Base-by-base conservation (phyloP, 2,329 filamentous ascomycete species). In the Nothophoma quercina region DNA sequence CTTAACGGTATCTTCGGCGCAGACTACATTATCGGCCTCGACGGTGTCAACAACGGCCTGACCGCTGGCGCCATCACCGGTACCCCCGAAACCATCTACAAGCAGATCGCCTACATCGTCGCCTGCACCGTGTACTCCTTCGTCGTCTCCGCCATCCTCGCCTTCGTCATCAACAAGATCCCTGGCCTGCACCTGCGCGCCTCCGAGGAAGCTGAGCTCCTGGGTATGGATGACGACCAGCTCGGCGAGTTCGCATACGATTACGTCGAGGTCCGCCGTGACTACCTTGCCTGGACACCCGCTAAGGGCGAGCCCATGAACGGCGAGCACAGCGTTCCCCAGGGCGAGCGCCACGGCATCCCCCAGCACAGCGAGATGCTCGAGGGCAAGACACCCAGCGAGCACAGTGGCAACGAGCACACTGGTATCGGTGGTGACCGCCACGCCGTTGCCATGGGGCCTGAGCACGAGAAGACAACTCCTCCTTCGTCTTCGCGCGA, bases 191-290 rank as follows among this genome's bases (percentile, higher is more conserved):
- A 91, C 72, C 88, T 95, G 36, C 89, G 90, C 51, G 89, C 90
- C 7, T 88, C 85, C 21, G 89, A 92, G 68, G 88, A 93, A 75
- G 90, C 90, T 19, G 90, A 95, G 76, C 85, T 93, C 10, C 85
- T 93, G 50, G 90, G 90, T 63, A 93, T 93, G 89, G 90, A 95
- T 69, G 90, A 93, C 71, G 90, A 93, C 77, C 90, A 95, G 78
- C 89, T 93, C 64, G 90, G 90, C 75, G 90, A 95, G 77, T 95
- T 93, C 71, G 90, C 90, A 10, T 93, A 93, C 80, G 90, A 95
- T 74, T 95, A 93, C 74, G 90, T 95, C 61, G 90, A 95, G 82
- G 89, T 93, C 53, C 88, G 90, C 70, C 86, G 90, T 68, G 90
- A 95, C 77, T 95, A 93, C 81, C 85, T 95, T 30, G 90, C 90